Base-by-base conservation (phyloP, 2,329 filamentous ascomycete species). In the Epichloe elymi region DNA sequence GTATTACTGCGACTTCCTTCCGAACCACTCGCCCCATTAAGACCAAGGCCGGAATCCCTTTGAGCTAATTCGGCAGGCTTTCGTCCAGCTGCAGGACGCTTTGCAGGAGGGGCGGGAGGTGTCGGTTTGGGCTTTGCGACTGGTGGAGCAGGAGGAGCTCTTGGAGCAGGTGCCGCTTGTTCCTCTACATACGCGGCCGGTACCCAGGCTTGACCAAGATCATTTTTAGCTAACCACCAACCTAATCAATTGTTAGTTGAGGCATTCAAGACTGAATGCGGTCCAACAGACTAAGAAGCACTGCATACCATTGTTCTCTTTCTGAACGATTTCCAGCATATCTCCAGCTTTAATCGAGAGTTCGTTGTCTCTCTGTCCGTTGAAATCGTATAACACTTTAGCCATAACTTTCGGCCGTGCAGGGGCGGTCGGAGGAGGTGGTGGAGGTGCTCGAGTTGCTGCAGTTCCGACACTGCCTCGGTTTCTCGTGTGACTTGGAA, bases 151-250 rank as follows among this genome's bases (percentile, higher is more conserved):
- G 83, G 83, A 14, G 86, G 83, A 6, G 80, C 76, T 20, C 78
- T 77, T 7, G 74, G 70, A 3, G 82, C 76, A 23, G 80, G 78
- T 3, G 80, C 76, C 4, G 80, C 77, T 63, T 86, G 78, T 68
- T 96, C 90, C 68, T 97, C 86, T 8, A 98, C 84, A 62, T 98
- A 98, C 19, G 91, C 88, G 19, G 90, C 86, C 0, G 93, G 93
- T 3, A 93, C 82, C 93, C 93, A 98, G 48, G 89, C 93, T 67
- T 93, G 88, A n/a, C 80, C 79, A 4, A 59, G 59, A 5, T 58
- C 69, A 55, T 84, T 86, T 72, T 88, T 91, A 56, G 85, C 93
- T 45, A 97, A 75, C 91, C 91, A 97, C 93, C 93, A 98, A 49
- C 93, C 91, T 95, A 20, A 14, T n/a, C 48, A 49, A 41, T 20